These are phyloP conservation scores for Phytophthora rubi DNA, from an alignment of 352 stramenopile species.

Conservation along the genomic window DNA sequence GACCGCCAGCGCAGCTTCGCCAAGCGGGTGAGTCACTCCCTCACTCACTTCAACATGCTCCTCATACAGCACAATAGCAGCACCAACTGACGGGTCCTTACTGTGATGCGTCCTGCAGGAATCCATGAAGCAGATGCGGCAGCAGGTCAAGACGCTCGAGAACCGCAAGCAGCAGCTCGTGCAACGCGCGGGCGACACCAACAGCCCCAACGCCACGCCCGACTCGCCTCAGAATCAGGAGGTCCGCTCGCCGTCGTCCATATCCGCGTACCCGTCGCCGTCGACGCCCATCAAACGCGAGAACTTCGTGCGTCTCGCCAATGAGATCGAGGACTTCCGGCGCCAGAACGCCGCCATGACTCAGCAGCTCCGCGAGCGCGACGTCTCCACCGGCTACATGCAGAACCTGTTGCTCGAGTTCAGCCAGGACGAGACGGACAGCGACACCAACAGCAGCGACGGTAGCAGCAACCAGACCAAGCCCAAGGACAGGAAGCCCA, in stretches of 20 bases:
- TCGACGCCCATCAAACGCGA: constrained; percentile 25
- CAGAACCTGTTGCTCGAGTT: constrained; percentile 66
- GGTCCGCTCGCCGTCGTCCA: constrained; percentile 9
- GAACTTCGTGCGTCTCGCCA: constrained; percentile 51
- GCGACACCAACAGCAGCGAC: constrained; percentile 29
- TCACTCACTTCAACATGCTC: too few relatives aligned
- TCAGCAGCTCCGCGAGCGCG: constrained; percentile 45
- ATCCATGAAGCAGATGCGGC: constrained; percentile 61
- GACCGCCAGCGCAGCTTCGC: constrained; percentile 61
- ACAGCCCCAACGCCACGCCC: neutral
- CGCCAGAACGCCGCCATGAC: constrained; percentile 53
- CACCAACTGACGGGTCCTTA: neutral
- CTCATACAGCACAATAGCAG: too few relatives aligned
- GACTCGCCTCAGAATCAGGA: constrained; percentile 13
- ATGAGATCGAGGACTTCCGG: constrained; percentile 55
- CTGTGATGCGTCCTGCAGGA: constrained; percentile 24
- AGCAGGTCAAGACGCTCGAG: constrained; percentile 53
- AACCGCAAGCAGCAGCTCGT: constrained; percentile 49
- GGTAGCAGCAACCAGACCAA: neutral
- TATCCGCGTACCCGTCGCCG: constrained; percentile 15
- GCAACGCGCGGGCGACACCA: constrained; percentile 11
- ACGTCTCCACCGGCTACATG: constrained; percentile 56
- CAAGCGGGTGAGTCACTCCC: constrained; percentile 47
- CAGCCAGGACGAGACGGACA: constrained; percentile 30
- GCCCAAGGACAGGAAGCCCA: neutral